A percentile compares a stretch with the other conserved stretches of the same genome.
These are phyloP conservation scores for Podaxis sp. DNA, from an alignment of 768 basidiomycete species.

Conservation along the genomic window DNA sequence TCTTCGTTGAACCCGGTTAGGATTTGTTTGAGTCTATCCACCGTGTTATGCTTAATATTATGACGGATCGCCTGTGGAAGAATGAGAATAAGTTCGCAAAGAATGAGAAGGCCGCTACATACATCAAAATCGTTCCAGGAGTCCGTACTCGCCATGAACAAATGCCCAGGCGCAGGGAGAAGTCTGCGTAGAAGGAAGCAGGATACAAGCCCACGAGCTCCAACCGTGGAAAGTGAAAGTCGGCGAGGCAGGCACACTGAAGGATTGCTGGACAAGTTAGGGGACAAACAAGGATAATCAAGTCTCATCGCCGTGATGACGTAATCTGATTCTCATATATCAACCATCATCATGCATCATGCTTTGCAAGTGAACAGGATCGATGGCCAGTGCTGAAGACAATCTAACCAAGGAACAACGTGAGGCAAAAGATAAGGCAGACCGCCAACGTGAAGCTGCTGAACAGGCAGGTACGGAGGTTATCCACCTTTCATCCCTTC, in stretches of 20 bases:
- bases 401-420: conserved; percentile 75
- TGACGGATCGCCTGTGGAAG: conserved; percentile 58
- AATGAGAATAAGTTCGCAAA: conserved; percentile 15
- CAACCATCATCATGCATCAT: neutral
- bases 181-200: conserved; percentile 7
- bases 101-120: conserved; percentile 19
- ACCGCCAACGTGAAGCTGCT: conserved; percentile 60
- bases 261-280: conserved; percentile 8
- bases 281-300: conserved; percentile 19
- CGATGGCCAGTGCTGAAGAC: conserved; percentile 30
- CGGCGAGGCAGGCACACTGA: conserved; percentile 1
- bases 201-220: neutral
- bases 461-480: conserved; percentile 78
- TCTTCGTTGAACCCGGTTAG: conserved; percentile 75
- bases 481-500: conserved; percentile 11
- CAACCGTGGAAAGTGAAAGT: conserved; percentile 14
- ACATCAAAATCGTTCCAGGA: conserved; percentile 77
- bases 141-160: conserved; percentile 55
- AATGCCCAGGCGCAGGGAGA: conserved; percentile 5
- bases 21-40: conserved; percentile 83
- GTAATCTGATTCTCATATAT: conserved; percentile 6
- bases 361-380: neutral
- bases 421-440: conserved; percentile 63
- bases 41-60: conserved; percentile 72
- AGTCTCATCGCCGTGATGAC: conserved; percentile 6